These are phyloP conservation scores for Inga oerstediana DNA, from an alignment of 306 rosid genomes.

Conservation along the genomic window DNA sequence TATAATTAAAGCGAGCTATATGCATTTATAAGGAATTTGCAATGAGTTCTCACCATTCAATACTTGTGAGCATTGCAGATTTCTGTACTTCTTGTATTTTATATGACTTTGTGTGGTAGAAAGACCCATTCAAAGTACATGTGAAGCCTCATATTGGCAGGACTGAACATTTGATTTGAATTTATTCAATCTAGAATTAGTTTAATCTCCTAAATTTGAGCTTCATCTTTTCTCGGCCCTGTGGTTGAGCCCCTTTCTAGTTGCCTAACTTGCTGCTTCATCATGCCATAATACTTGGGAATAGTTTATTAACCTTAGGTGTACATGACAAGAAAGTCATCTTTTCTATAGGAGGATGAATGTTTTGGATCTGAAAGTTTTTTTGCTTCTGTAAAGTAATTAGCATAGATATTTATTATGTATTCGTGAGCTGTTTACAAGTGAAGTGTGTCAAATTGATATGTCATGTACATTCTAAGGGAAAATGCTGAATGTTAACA, in stretches of 20 bases:
- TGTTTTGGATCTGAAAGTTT: background rate
- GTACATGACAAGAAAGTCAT: background rate
- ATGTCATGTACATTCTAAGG: background rate
- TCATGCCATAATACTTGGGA: background rate
- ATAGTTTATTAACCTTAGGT: background rate
- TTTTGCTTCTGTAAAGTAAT: background rate
- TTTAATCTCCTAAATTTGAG: background rate
- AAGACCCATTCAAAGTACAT: background rate
- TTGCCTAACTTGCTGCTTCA: background rate
- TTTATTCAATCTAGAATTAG: background rate
- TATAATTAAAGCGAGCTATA: background rate
- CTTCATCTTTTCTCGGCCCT: constrained; percentile 1
- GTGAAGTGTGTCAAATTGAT: background rate
- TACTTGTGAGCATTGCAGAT: background rate
- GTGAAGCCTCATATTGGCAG: background rate
- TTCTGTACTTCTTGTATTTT: background rate
- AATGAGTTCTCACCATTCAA: background rate
- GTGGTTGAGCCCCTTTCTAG: background rate
- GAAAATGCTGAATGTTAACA: background rate
- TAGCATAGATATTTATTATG: background rate
- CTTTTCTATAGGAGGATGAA: background rate
- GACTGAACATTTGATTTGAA: too few relatives aligned
- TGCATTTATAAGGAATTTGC: background rate
- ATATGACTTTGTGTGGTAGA: constrained; percentile 28
- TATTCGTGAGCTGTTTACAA: too few relatives aligned